Evolutionary conservation across 225 moss, liverwort and hornwort species (phyloP), one percentile per base, ranked within the genome.

Genomic region (Rhytidiadelphus loreus): DNA sequence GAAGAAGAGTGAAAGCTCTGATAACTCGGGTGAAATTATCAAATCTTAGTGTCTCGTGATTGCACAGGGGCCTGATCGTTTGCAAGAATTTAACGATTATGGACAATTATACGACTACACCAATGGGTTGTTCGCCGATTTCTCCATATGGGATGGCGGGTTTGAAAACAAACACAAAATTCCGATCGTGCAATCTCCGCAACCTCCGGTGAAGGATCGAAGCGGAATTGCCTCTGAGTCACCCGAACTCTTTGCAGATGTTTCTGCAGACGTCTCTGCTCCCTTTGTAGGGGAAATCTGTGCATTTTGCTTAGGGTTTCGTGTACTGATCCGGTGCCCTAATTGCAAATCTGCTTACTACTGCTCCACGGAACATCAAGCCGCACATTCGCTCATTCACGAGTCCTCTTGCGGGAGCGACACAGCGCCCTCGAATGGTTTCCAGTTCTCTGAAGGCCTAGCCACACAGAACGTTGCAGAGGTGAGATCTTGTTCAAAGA

Each of bases 131-230:
- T 75, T 89, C 44, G 77, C 83, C n/a, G 87, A 88, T 70, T 92
- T 92, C 88, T 88, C 89, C 32, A 48, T 78, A 71, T 92, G 92
- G 92, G 85, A 91, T 84, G 88, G 77, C 48, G 81, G 39, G 52
- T 81, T 65, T 30, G 93, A 89, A 80, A 86, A 71, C 61, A 85
- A 84, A 52, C 61, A 64, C 57, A 59, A 43, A 65, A n/a, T 70
- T 71, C 43, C 86, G 69, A 73, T 71, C 41, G 70, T 46, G 43
- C 84, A 88, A 74, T 66, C 80, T 84, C 70, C 48, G 73, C 77
- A 79, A 78, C 78, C 77, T 86, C 84, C 59, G 66, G 82, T 43
- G 43, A 46, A 48, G 44, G 86, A 88, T 56, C 80, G 48, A 50
- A 87, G 69, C 55, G 73, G 61, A 71, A 26, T 55, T 70, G 19